Base-by-base conservation (phyloP, 2,329 filamentous ascomycete species). In the Trichothecium sympodiale region DNA sequence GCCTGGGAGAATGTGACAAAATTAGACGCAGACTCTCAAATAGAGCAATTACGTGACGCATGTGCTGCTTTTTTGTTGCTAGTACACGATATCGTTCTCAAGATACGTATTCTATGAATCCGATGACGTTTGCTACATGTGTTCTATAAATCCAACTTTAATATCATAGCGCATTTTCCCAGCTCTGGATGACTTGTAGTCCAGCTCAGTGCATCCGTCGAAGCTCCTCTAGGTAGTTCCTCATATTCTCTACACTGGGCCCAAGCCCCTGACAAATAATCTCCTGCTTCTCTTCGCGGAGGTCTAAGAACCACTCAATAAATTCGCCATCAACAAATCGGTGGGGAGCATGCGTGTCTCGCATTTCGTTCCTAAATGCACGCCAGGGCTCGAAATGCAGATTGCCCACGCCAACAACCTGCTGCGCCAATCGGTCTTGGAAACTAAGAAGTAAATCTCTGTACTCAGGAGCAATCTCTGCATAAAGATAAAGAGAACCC, bases 251-350 rank as follows among this genome's bases (percentile, higher is more conserved):
- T 43, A 84, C 56, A 64, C 64, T 73, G 42, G 63, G 77, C 37
- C 64, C 80, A 44, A 69, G 67, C 33, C 64, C 77, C 54, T 65
- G 54, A 38, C 63, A 76, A 34, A 72, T 62, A 37, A 60, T 54
- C 45, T 60, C 62, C 57, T 79, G 76, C 29, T 60, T 60, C 27
- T 64, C 62, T 37, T 80, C 75, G 31, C 72, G 66, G 43, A 83
- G 63, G 43, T 87, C 79, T 45, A 96, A 57, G 52, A 95, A 95
- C 35, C 75, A 61, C 60, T 96, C 89, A 10, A 98, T 68, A 48
- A 96, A 65, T 54, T 95, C 89, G 0, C 89, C 91, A 50, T 98
- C 91, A 10, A 98, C 74, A 49, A 96, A 96, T 2, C 89, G 71
- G 50, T 77, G 83, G 0, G 91, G 89, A 28, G 81, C 84, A 1